Percentiles rank a stretch among this genome's conserved stretches.
Conservation (phyloP, 2,329 filamentous ascomycete genomes). For the Bipolaris gigantea region DNA sequence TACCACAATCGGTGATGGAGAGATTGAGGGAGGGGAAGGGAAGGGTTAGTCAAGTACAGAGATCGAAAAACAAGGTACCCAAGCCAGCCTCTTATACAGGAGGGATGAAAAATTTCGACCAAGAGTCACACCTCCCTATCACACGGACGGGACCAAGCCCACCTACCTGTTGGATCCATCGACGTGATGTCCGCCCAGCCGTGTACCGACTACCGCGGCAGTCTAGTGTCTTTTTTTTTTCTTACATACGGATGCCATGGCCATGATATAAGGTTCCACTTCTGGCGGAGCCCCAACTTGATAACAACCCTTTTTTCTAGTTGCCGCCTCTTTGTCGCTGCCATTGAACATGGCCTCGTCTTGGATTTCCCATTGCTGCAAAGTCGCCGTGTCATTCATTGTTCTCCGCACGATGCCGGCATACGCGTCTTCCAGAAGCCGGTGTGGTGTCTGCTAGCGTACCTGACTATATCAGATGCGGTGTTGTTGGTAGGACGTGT, state of each 20-base stretch:
- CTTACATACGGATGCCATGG: conserved; percentile 11
- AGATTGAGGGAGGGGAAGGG: neutral
- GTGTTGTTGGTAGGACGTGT: conserved; percentile 22
- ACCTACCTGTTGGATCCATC: conserved; percentile 10
- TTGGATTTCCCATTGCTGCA: neutral
- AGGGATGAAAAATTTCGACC: conserved; percentile 18
- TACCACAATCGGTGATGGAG: neutral
- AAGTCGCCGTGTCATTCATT: conserved; percentile 1
- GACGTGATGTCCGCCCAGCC: conserved; percentile 17
- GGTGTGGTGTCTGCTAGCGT: conserved; percentile 13
- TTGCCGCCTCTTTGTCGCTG: neutral
- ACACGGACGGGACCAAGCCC: conserved; percentile 21
- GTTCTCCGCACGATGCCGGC: conserved; percentile 3
- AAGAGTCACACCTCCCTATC: conserved; percentile 35
- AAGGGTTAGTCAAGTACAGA: neutral
- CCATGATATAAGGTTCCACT: conserved; percentile 20
- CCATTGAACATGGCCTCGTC: neutral
- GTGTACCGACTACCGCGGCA: conserved; percentile 14
- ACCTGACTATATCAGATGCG: conserved; percentile 2
- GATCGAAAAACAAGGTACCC: neutral
- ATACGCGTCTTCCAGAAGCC: conserved; percentile 12
- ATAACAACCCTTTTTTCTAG: neutral
- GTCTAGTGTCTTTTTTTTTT: conserved; percentile 9
- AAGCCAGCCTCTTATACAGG: conserved; percentile 21
- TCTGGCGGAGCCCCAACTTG: neutral